Evolutionary conservation across 1,139 yeast genomes (phyloP), one percentile per base, ranked within the genome.

Genomic region (Arxiozyma bovina): DNA sequence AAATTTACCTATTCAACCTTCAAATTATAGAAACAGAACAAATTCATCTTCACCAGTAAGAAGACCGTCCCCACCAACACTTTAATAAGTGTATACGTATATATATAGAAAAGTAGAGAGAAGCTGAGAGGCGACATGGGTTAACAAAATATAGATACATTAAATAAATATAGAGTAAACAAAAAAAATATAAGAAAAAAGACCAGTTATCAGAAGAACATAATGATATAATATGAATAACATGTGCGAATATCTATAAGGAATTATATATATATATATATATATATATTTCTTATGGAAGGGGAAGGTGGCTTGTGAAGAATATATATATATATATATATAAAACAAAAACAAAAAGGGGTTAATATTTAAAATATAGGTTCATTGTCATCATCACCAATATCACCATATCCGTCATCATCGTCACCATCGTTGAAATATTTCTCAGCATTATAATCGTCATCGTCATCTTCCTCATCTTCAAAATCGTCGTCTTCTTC

Each of bases 401-500:
- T 83, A 27, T 75, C 82, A 50, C 75, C 79, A 54, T 71, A 74
- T 30, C 47, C 51, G 50, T 74, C 79, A 22, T 79, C 80, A 53
- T 74, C 80, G 55, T 77, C 80, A 57, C 83, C 83, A 62, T 80
- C 85, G 55, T 81, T 83, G 63, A 81, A 81, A 63, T 82, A 81
- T 61, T 80, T 81, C 66, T 87, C 96, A 50, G 89, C 95, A 58
- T 85, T 89, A 57, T 83, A 90, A 60, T 81, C 87, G 63, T 83
- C 89, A 58, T 85, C 93, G 54, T 86, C 93, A 57, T 86, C 94
- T 57, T 85, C 93, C 54, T 85, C 93, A 56, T 86, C 94, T 44
- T 60, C 64, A 45, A 57, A 61, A 63, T 83, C 90, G 55, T 80
- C 89, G 50, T 78, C 84, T 54, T 83, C 90, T 54, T 84, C 90